Percentiles rank a stretch among this genome's conserved stretches.
Evolutionary conservation across 495 filamentous ascomycete species (phyloP).

Genomic region (Clohesyomyces aquaticus): DNA sequence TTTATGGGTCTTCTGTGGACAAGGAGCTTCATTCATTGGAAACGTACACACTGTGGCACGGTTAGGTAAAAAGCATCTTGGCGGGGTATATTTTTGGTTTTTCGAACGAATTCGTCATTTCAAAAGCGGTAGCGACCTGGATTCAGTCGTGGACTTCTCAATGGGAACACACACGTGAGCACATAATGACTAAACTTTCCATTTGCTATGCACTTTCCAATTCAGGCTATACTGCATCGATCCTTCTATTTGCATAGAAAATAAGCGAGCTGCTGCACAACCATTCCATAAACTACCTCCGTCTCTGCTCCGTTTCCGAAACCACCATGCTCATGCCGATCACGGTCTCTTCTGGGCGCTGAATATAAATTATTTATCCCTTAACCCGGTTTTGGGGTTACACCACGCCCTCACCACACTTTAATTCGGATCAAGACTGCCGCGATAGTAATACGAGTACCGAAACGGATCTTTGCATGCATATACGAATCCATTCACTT

Average conservation of each 20-base stretch:
- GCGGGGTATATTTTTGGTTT: too few relatives aligned
- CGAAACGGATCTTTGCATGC: neutral
- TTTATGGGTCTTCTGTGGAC: too few relatives aligned
- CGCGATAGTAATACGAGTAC: neutral
- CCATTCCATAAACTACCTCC: too few relatives aligned
- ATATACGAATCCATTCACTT: neutral
- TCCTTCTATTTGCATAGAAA: neutral
- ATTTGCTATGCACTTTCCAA: neutral
- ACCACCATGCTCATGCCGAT: neutral
- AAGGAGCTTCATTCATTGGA: too few relatives aligned
- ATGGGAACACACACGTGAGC: neutral
- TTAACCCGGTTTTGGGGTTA: neutral
- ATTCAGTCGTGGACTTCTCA: too few relatives aligned
- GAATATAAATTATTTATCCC: neutral
- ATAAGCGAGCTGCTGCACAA: neutral
- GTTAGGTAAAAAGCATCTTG: too few relatives aligned
- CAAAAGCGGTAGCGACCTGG: too few relatives aligned
- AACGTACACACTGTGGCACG: too few relatives aligned
- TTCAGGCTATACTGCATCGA: neutral
- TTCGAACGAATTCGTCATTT: too few relatives aligned
- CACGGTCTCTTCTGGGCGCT: neutral
- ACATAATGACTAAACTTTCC: neutral
- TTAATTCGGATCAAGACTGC: neutral
- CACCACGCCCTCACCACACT: neutral
- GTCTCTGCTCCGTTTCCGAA: too few relatives aligned